Percentiles rank a stretch among this genome's conserved stretches.
phyloP scores from a whole-genome alignment of 768 basidiomycete genomes.

The Lanmaoa rubissima region DNA sequence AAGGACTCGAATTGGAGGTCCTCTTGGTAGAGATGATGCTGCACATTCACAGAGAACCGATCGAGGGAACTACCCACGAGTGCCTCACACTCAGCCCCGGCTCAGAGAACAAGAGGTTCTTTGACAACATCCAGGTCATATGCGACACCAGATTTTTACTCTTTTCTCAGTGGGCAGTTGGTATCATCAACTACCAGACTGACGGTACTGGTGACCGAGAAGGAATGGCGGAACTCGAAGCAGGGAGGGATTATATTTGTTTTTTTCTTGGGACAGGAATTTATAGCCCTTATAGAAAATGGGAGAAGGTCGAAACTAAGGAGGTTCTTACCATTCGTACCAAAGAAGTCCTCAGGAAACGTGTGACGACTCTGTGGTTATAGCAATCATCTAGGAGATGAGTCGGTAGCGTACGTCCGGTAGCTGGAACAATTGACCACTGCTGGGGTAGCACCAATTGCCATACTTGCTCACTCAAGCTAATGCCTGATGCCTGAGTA shows the following conservation, averaged over 20 bases:
- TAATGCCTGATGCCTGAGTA: too few species aligned
- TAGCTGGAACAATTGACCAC: too few species aligned
- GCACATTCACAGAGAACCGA: slow-evolving; percentile 12
- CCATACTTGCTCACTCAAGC: too few species aligned
- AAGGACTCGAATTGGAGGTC: slow-evolving; percentile 19
- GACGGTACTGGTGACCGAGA: slow-evolving; percentile 15
- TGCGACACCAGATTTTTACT: slow-evolving; percentile 21
- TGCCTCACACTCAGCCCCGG: slow-evolving; percentile 14
- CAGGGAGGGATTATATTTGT: slow-evolving; percentile 16
- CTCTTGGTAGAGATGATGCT: slow-evolving; percentile 26
- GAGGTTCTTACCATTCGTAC: slow-evolving; percentile 19
- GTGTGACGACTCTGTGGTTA: slow-evolving; percentile 17
- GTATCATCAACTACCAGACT: slow-evolving; percentile 24
- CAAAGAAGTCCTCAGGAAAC: slow-evolving; percentile 14
- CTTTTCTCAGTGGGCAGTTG: slow-evolving; percentile 25
- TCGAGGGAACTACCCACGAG: slow-evolving; percentile 11
- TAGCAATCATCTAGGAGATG: not conserved
- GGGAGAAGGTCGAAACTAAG: slow-evolving; percentile 21
- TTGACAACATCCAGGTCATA: slow-evolving; percentile 11
- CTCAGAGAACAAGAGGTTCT: slow-evolving; percentile 12
- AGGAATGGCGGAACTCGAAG: slow-evolving; percentile 13
- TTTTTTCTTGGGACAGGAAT: slow-evolving; percentile 24
- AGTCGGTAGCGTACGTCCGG: too few species aligned
- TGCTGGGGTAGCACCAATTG: too few species aligned
- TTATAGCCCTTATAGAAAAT: slow-evolving; percentile 18